Base-by-base conservation (phyloP, 768 basidiomycete genomes). In the Tricholoma bakamatsutake region DNA sequence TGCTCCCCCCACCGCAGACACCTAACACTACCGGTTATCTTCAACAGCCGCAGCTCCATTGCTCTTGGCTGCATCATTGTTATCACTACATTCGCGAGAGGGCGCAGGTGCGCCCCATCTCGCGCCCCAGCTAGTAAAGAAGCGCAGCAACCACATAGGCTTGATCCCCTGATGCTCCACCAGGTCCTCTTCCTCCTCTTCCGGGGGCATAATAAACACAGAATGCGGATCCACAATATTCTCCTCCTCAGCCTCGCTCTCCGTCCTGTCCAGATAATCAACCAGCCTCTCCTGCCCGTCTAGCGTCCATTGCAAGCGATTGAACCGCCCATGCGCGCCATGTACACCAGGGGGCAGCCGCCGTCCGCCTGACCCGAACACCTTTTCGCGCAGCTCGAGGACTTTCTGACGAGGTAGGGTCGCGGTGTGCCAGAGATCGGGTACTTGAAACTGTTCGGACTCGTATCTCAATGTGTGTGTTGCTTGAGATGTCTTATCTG, bases 181-280 rank as follows among this genome's bases (percentile, higher is more conserved):
- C 39, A 79, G 80, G 55, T 80, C 80, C 54, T 80, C 83, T 50
- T 81, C 79, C 21, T 75, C 77, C 33, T 73, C 76, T 55, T 68
- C 71, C 31, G 60, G 64, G 30, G 58, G 52, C 55, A 62, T 45
- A 3, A 64, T 65, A 15, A 64, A 63, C 39, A 62, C 69, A n/a
- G 60, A 59, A 33, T 71, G 66, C 24, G 64, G 59, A 48, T 69
- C 69, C 1, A 73, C 71, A 51, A 61, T 70, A 33, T 69, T 71
- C 66, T 91, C 89, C 62, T 91, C 88, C 63, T 85, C 86, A 18
- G 76, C 88, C 69, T 92, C 89, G 59, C 81, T 82, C 70, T 88
- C 87, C 53, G 87, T 90, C 46, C 88, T 73, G 15, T 89, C 89
- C 40, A 83, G 63, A 39, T 72, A 68, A 67, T 91, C 88, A 43